Evolutionary conservation across 148 eudicot species (phyloP).

Genomic region (Nepenthes gracilis): DNA sequence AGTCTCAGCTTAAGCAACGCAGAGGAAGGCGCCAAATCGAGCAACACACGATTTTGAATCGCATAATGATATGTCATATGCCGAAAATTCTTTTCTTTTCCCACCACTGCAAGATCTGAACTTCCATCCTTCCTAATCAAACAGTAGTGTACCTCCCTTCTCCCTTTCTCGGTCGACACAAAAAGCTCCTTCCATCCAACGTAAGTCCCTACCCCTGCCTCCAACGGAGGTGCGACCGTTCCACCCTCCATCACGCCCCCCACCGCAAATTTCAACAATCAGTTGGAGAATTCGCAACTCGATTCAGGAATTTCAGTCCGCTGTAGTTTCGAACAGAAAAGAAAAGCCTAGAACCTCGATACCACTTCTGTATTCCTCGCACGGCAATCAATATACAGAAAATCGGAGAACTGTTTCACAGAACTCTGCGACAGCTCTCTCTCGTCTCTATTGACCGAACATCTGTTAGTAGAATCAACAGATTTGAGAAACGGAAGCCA

Average conservation of each 20-base stretch:
- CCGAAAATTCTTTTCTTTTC: slow-evolving; percentile 52
- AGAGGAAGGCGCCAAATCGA: slow-evolving; percentile 8
- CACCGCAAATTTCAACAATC: not conserved
- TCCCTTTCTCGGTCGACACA: slow-evolving; percentile 36
- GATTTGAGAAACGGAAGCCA: not conserved
- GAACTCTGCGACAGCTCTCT: no score
- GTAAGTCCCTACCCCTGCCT: slow-evolving; percentile 21
- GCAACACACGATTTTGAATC: slow-evolving; percentile 13
- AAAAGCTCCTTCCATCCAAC: slow-evolving; percentile 61
- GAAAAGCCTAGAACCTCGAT: no score
- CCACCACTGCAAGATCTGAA: slow-evolving; percentile 61
- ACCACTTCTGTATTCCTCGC: no score
- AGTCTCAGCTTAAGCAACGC: slow-evolving; percentile 38
- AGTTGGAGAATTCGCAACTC: not conserved
- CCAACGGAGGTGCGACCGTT: slow-evolving; percentile 6
- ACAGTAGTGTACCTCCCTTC: slow-evolving; percentile 49
- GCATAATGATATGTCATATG: slow-evolving; percentile 35
- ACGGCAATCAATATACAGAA: no score
- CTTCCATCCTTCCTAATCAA: slow-evolving; percentile 47
- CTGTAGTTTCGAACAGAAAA: no score
- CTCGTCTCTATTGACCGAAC: no score
- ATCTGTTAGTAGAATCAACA: no score
- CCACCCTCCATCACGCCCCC: slow-evolving; percentile 8
- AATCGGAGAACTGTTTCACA: no score
- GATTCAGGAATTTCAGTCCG: no score